These are phyloP conservation scores for Didymella exigua DNA, from an alignment of 2,329 filamentous ascomycete species.

Conservation along the genomic window DNA sequence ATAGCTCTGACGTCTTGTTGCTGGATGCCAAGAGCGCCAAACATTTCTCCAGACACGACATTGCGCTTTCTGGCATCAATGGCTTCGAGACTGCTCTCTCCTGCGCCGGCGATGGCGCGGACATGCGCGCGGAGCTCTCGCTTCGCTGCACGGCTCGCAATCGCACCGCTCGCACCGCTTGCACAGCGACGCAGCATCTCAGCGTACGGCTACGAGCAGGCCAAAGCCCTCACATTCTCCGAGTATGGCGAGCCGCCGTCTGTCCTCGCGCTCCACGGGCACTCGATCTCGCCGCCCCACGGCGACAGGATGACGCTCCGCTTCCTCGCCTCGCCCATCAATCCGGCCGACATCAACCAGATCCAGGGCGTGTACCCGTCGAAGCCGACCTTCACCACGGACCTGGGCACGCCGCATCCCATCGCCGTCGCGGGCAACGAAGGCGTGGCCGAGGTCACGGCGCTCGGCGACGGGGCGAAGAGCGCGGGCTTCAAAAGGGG, in stretches of 20 bases:
- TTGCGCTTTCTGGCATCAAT: constrained; percentile 21
- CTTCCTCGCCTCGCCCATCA: constrained; percentile 89
- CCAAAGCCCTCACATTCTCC: constrained; percentile 79
- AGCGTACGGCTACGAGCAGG: constrained; percentile 80
- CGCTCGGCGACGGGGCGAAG: constrained; percentile 66
- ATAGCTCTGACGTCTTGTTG: constrained; percentile 30
- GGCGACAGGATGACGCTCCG: constrained; percentile 77
- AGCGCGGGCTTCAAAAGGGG: constrained; percentile 66
- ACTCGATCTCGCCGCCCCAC: constrained; percentile 78
- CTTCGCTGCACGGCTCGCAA: constrained; percentile 10
- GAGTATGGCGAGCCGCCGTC: constrained; percentile 76
- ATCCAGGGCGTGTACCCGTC: constrained; percentile 95
- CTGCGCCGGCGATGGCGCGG: constrained; percentile 24
- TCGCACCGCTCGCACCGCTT: constrained; percentile 9
- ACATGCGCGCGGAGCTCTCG: constrained; percentile 20
- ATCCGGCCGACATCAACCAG: constrained; percentile 97
- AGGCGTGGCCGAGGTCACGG: constrained; percentile 87
- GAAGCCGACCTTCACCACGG: constrained; percentile 75
- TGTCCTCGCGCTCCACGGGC: constrained; percentile 71
- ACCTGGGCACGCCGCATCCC: constrained; percentile 76
- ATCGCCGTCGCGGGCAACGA: constrained; percentile 87
- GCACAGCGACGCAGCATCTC: constrained; percentile 55
- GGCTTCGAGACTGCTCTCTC: constrained; percentile 32
- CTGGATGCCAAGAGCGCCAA: constrained; percentile 11
- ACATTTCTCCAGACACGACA: constrained; percentile 11